Percentiles rank a stretch among this genome's conserved stretches.
Conservation (phyloP, 176 grass and related monocot species). For the Otatea glauca region DNA sequence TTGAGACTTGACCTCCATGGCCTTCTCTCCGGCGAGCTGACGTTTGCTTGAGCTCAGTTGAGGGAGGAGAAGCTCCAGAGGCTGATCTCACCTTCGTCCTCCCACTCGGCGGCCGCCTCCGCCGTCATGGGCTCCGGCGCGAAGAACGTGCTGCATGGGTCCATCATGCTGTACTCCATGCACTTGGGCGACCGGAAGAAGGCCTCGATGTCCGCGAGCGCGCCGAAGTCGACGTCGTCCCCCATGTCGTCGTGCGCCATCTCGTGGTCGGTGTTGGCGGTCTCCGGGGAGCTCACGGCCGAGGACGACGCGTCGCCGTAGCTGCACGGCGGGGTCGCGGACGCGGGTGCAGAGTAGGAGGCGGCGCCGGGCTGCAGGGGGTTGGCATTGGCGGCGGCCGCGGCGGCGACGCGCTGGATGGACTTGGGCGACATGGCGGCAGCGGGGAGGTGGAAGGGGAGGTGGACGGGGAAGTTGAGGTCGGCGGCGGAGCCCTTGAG, state of each 20-base stretch:
- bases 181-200: conserved; percentile 96
- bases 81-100: conserved; percentile 78
- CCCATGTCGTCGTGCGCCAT: conserved; percentile 27
- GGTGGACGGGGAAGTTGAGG: conserved; percentile 82
- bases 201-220: conserved; percentile 73
- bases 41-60: conserved; percentile 44
- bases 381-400: conserved; percentile 63
- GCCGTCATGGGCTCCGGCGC: conserved; percentile 46
- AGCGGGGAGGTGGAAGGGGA: conserved; percentile 67
- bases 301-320: conserved; percentile 33
- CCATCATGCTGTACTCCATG: conserved; percentile 78
- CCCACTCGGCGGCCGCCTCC: conserved; percentile 58
- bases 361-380: conserved; percentile 12
- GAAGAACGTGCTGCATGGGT: conserved; percentile 68
- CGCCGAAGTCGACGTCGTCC: conserved; percentile 43
- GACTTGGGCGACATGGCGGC: conserved; percentile 95
- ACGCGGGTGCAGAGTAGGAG: neutral
- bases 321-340: conserved; percentile 13
- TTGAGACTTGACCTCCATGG: conserved; percentile 17
- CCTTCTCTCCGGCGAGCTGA: conserved; percentile 20
- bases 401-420: conserved; percentile 83
- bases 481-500: conserved; percentile 88
- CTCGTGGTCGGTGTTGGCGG: conserved; percentile 6
- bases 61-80: conserved; percentile 85
- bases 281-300: conserved; percentile 50